Evolutionary conservation across 108 stramenopile genomes (phyloP), one percentile per base, ranked within the genome.

Genomic region (Cylindrotheca closterium): DNA sequence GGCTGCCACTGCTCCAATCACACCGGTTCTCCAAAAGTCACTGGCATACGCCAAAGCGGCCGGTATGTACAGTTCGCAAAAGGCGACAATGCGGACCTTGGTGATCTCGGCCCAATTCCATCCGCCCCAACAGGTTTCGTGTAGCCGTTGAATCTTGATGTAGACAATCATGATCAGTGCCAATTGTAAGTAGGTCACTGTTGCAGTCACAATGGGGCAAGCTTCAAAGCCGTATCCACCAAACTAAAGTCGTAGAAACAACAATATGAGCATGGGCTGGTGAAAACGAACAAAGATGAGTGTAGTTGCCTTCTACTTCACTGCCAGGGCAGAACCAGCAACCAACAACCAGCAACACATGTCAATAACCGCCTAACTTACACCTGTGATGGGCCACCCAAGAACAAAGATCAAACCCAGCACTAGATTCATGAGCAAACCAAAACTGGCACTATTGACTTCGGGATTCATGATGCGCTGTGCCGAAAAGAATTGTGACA

Each of bases 1-100:
- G 4, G 87, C 84, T 30, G 92, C 92, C 8, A 91, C 58, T 18
- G 57, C 60, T 12, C 89, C 89, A 51, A 94, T 80, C 23, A 89
- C 83, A 23, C 76, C 86, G 55, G 88, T 81, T 29, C 92, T 71
- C 89, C 89, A 94, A 68, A 85, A 94, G 57, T 94, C 92, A 47
- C 85, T 86, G 21, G 88, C 77, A 4, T 51, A 49, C 18, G 79
- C 71, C 3, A 89, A 68, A 8, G 87, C 87, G 10, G 92, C 85
- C 1, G 92, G 92, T 42, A 87, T 73, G 49, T 94, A 94, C 0
- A 94, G 77, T 22, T 58, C 58, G 8, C 59, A 73, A 62, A 84
- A 94, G 23, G 82, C 84, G 15, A 47, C 24, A 28, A 90, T 71
- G 19, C 92, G 81, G 24, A 64, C 63, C 51, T 47, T 55, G 1